Evolutionary conservation across 108 stramenopile genomes (phyloP).

Genomic region (Skeletonema grethae): DNA sequence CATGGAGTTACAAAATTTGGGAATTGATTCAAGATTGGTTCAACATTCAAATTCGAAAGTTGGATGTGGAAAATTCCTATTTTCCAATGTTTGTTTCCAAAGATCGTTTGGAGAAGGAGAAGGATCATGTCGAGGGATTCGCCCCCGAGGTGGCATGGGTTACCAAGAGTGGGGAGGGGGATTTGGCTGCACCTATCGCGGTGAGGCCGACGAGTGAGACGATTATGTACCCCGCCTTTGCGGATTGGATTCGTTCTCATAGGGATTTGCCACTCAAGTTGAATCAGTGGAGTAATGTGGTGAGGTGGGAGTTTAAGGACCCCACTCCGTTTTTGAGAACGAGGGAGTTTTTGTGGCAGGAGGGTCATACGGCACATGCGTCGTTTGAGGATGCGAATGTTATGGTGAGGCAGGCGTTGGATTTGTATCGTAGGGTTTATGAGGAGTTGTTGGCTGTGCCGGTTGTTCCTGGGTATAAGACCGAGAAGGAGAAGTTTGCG

Average conservation of each 20-base stretch:
- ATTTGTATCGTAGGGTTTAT: conserved; percentile 95
- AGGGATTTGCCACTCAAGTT: conserved; percentile 96
- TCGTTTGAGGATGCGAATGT: conserved; percentile 94
- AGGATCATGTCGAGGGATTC: conserved; percentile 99
- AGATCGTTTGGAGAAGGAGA: conserved; percentile 94
- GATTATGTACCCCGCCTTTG: conserved; percentile 99
- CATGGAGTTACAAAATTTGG: conserved; percentile 98
- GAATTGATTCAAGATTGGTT: conserved; percentile 97
- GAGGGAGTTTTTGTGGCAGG: conserved; percentile 99
- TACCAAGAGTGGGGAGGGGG: conserved; percentile 87
- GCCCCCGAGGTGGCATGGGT: conserved; percentile 99
- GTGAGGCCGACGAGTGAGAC: conserved; percentile 98
- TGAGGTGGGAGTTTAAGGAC: conserved; percentile 99
- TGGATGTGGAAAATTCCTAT: conserved; percentile 96
- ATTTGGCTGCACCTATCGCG: conserved; percentile 96
- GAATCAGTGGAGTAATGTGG: conserved; percentile 99
- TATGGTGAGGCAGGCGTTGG: conserved; percentile 96
- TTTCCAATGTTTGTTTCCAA: conserved; percentile 97
- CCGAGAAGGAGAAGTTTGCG: conserved; percentile 98
- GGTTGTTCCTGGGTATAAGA: conserved; percentile 98
- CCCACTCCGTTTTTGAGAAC: conserved; percentile 98
- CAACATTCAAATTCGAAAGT: conserved; percentile 83
- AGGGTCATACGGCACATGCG: conserved; percentile 99
- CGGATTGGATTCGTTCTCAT: conserved; percentile 94
- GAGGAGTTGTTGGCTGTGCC: conserved; percentile 99